phyloP scores from a whole-genome alignment of 345 rosid genomes.

The Bruguiera gymnorhiza region DNA sequence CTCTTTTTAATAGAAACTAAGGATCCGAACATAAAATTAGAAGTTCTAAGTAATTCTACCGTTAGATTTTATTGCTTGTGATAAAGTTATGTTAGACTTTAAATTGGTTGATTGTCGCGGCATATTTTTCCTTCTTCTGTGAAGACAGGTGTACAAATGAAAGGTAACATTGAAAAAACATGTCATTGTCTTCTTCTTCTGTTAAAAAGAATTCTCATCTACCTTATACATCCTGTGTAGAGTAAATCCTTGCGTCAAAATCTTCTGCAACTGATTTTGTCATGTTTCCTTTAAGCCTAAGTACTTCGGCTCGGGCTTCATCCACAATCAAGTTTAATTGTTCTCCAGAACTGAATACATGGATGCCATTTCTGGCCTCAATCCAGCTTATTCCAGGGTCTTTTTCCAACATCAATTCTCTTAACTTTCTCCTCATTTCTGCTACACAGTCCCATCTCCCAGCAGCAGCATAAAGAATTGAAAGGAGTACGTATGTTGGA shows the following conservation, averaged over 20 bases:
- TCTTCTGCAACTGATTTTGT: conserved; percentile 27
- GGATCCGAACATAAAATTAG: no score
- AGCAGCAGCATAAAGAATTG: conserved; percentile 65
- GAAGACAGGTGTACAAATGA: no score
- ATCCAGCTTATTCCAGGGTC: conserved; percentile 89
- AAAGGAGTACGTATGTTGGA: conserved; percentile 57
- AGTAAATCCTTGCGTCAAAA: conserved; percentile 10
- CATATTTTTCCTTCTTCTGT: no score
- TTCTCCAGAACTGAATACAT: conserved; percentile 60
- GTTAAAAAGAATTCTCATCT: neutral
- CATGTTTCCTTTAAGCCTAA: conserved; percentile 50
- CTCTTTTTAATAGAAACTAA: no score
- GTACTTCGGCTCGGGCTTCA: conserved; percentile 44
- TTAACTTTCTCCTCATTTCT: conserved; percentile 56
- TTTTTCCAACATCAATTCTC: conserved; percentile 51
- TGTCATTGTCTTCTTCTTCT: no score
- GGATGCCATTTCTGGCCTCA: conserved; percentile 47
- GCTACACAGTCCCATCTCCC: conserved; percentile 70
- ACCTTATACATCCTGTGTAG: neutral
- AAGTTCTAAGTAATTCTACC: no score
- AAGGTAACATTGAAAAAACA: no score
- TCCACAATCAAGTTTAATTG: conserved; percentile 38
- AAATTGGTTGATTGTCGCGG: no score
- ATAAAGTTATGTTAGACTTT: no score
- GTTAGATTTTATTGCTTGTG: no score